Evolutionary conservation across 345 rosid genomes (phyloP).

Genomic region (Turnera subulata): DNA sequence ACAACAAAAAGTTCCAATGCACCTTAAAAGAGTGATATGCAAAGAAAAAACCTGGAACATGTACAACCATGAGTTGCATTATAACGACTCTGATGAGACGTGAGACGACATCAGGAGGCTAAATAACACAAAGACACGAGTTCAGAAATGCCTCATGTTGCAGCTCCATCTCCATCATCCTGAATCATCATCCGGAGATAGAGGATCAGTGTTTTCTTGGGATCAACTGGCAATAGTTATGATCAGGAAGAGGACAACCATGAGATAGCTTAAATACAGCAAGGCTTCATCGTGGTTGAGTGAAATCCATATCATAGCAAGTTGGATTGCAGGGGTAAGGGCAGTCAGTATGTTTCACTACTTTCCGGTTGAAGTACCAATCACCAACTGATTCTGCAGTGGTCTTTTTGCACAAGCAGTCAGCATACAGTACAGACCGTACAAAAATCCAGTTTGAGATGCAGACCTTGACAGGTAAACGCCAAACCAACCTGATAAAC

Average conservation of each 20-base stretch:
- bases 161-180: neutral
- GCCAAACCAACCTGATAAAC: neutral
- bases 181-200: neutral
- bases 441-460: neutral
- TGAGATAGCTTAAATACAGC: neutral
- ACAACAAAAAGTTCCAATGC: no score
- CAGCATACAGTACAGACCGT: neutral
- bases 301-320: conserved; percentile 63
- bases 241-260: neutral
- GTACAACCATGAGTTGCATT: no score
- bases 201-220: neutral
- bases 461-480: neutral
- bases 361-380: conserved; percentile 68
- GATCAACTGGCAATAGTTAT: neutral
- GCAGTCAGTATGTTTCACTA: conserved; percentile 67
- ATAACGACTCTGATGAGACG: no score
- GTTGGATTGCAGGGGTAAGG: conserved; percentile 89
- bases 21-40: no score
- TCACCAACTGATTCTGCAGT: conserved; percentile 84
- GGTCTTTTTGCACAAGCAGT: conserved; percentile 40
- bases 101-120: no score
- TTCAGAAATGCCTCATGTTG: no score
- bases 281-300: conserved; percentile 18
- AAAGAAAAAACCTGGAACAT: no score
- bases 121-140: no score